phyloP scores from a whole-genome alignment of 2,329 filamentous ascomycete species.

The Neopestalotiopsis sp. region DNA sequence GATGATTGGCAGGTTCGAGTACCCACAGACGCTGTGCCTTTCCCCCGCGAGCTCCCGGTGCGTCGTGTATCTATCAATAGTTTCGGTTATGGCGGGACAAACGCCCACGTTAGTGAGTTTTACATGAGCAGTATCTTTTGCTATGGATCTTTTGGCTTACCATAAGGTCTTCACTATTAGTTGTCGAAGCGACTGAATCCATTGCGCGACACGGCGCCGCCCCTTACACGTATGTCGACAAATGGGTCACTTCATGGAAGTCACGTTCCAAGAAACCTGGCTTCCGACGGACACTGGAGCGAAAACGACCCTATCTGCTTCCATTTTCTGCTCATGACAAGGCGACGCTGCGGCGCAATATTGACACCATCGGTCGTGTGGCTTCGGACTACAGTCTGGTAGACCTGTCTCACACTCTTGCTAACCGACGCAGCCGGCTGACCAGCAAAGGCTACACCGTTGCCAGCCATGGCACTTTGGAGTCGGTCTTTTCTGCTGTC shows the following conservation, averaged over 20 bases:
- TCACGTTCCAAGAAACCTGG: too few species aligned
- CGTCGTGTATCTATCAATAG: conserved; percentile 26
- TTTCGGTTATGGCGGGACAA: conserved; percentile 31
- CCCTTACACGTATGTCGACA: too few species aligned
- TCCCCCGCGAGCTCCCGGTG: conserved; percentile 16
- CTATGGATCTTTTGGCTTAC: neutral
- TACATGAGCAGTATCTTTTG: conserved; percentile 20
- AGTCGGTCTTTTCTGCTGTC: too few species aligned
- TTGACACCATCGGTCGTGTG: conserved; percentile 25
- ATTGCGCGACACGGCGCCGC: too few species aligned
- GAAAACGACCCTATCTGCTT: conserved; percentile 23
- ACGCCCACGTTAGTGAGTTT: conserved; percentile 24
- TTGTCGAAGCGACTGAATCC: neutral
- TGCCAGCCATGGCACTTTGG: conserved; percentile 6
- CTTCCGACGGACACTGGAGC: too few species aligned
- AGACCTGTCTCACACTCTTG: conserved; percentile 35
- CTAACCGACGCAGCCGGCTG: conserved; percentile 32
- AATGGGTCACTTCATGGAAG: neutral
- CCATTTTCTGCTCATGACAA: conserved; percentile 36
- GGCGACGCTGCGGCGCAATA: conserved; percentile 32
- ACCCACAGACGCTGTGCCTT: neutral
- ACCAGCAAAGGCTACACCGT: conserved; percentile 33
- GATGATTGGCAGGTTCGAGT: too few species aligned
- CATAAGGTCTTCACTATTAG: neutral
- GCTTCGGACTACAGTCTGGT: conserved; percentile 23